Evolutionary conservation across 352 stramenopile species (phyloP).

Genomic region (Phytophthora ramorum): DNA sequence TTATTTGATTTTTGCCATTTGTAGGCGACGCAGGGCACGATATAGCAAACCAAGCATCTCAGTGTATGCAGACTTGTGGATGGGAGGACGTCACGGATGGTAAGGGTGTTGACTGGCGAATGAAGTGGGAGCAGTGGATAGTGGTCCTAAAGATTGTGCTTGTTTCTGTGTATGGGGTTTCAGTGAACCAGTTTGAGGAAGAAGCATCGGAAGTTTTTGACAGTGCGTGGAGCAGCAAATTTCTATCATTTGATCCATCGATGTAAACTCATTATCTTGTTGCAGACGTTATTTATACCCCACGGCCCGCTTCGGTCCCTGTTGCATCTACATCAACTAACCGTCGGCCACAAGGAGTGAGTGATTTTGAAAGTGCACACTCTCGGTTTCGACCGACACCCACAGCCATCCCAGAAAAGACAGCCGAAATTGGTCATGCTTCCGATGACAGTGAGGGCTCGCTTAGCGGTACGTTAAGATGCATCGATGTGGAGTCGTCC

Average conservation of each 20-base stretch:
- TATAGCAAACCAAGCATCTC: conserved; percentile 25
- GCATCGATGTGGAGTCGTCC: no score
- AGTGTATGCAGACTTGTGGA: conserved; percentile 37
- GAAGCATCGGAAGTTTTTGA: conserved; percentile 79
- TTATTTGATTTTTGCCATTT: background rate
- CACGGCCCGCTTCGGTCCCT: conserved; percentile 16
- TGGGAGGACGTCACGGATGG: conserved; percentile 48
- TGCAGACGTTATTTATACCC: conserved; percentile 71
- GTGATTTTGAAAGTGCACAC: conserved; percentile 4
- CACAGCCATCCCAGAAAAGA: conserved; percentile 20
- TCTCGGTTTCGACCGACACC: conserved; percentile 2
- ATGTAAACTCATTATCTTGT: background rate
- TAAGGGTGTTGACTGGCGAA: conserved; percentile 21
- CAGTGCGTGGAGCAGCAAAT: conserved; percentile 48
- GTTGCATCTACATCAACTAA: conserved; percentile 4
- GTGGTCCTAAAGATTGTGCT: conserved; percentile 21
- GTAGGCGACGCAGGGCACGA: conserved; percentile 21
- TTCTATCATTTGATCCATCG: conserved; percentile 43
- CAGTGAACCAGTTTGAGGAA: conserved; percentile 57
- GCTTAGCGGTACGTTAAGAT: conserved; percentile 44
- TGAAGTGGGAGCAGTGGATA: conserved; percentile 7
- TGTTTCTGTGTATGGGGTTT: conserved; percentile 19
- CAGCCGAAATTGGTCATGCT: background rate
- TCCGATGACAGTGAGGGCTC: conserved; percentile 48
- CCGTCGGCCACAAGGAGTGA: conserved; percentile 8